These are phyloP conservation scores for Rhodotorula graminis DNA, from an alignment of 768 basidiomycete species.

Conservation along the genomic window DNA sequence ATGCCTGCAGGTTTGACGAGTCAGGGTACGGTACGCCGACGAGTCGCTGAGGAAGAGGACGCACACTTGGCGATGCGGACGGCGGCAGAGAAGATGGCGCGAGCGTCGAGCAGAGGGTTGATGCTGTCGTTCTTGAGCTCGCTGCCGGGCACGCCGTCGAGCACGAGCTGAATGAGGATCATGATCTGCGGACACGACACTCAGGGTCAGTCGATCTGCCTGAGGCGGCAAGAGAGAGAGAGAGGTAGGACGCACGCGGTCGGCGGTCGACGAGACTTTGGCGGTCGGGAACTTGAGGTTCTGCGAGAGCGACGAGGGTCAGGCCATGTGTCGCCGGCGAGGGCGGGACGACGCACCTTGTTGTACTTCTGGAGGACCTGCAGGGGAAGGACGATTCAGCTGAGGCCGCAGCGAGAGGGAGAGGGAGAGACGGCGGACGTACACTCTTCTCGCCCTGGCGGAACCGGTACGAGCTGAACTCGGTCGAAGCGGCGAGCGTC, in stretches of 20 bases:
- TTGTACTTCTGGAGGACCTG: conserved; percentile 55
- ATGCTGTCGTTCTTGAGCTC: conserved; percentile 75
- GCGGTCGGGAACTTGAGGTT: conserved; percentile 74
- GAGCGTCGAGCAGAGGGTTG: conserved; percentile 61
- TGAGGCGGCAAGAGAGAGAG: too few relatives aligned
- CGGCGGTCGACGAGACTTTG: conserved; percentile 71
- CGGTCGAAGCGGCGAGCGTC: conserved; percentile 60
- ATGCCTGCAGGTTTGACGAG: conserved; percentile 57
- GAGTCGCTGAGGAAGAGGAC: conserved; percentile 7
- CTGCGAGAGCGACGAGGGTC: conserved; percentile 38
- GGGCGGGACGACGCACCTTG: conserved; percentile 50
- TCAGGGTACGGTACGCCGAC: too few relatives aligned
- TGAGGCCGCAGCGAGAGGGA: too few relatives aligned
- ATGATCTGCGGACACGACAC: not conserved
- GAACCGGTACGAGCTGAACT: conserved; percentile 67
- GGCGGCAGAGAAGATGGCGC: conserved; percentile 68
- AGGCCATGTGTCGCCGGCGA: not conserved
- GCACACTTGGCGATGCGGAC: conserved; percentile 69
- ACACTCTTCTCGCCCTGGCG: conserved; percentile 73
- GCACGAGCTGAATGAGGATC: conserved; percentile 38
- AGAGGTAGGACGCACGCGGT: conserved; percentile 55
- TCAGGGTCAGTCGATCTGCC: not conserved
- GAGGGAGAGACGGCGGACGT: not conserved
- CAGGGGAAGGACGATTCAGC: not conserved
- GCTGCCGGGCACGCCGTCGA: conserved; percentile 43